phyloP scores from a whole-genome alignment of 345 rosid genomes.

The Syzygium grande region DNA sequence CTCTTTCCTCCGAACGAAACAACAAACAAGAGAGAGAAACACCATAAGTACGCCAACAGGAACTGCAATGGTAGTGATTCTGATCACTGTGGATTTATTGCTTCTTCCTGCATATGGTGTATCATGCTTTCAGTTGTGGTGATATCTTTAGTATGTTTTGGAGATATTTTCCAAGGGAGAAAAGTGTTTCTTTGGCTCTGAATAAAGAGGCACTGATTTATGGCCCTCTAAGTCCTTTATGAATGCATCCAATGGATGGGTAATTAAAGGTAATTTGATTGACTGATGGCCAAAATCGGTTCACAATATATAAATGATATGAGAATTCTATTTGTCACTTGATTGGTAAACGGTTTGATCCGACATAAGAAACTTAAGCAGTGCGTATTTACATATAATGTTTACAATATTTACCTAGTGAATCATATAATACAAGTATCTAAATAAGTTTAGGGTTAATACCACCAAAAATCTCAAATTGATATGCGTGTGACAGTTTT shows the following conservation, averaged over 20 bases:
- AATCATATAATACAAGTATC: too few species aligned
- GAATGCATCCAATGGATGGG: not conserved
- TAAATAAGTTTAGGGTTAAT: not conserved
- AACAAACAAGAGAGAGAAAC: not conserved
- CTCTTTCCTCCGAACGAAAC: not conserved
- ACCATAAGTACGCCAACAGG: conserved; percentile 14
- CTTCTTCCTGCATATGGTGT: not conserved
- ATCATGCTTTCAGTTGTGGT: not conserved
- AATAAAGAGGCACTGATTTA: not conserved
- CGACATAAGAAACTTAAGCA: too few species aligned
- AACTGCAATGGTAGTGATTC: not conserved
- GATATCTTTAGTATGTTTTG: not conserved
- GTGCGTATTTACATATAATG: too few species aligned
- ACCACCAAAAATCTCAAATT: too few species aligned
- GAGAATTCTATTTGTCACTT: too few species aligned
- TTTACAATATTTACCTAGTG: not conserved
- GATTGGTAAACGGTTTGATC: accelerated
- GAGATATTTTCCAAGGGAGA: not conserved
- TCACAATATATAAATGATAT: too few species aligned
- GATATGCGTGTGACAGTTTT: too few species aligned
- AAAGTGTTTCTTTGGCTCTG: not conserved
- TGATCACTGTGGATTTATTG: not conserved
- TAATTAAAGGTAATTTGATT: not conserved
- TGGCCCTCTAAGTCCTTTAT: not conserved
- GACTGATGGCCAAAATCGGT: not conserved